A percentile compares a stretch with the other conserved stretches of the same genome.
Evolutionary conservation across 192 early-diverging fungal species (phyloP).

Genomic region (Backusella mclennaniae): DNA sequence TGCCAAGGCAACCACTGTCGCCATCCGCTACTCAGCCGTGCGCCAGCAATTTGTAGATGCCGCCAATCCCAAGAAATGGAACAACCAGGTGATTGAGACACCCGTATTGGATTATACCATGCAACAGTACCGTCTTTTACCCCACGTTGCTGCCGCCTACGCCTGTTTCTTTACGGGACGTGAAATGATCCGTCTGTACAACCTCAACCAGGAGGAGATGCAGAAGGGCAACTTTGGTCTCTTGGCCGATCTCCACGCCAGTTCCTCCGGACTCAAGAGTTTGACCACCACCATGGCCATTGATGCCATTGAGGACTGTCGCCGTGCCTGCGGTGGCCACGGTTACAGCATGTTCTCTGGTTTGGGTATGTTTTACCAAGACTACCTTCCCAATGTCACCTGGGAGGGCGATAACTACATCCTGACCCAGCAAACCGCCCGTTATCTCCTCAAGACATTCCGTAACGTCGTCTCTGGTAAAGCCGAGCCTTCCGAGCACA

Average conservation of each 20-base stretch:
- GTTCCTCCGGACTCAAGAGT: slow-evolving; percentile 70
- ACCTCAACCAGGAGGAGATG: slow-evolving; percentile 57
- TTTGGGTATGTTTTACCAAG: slow-evolving; percentile 62
- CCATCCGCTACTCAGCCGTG: slow-evolving; percentile 67
- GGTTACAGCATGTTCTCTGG: slow-evolving; percentile 77
- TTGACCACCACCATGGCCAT: slow-evolving; percentile 67
- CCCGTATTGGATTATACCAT: slow-evolving; percentile 76
- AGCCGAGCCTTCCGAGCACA: slow-evolving; percentile 44
- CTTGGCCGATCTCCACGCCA: slow-evolving; percentile 74
- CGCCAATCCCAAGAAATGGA: slow-evolving; percentile 46
- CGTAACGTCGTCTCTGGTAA: slow-evolving; percentile 53
- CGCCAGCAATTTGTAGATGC: slow-evolving; percentile 73
- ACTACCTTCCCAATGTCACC: slow-evolving; percentile 73
- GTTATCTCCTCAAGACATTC: slow-evolving; percentile 73
- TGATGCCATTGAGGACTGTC: slow-evolving; percentile 71
- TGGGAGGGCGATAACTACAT: slow-evolving; percentile 89
- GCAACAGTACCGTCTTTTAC: slow-evolving; percentile 74
- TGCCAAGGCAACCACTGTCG: slow-evolving; percentile 70
- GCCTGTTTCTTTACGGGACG: slow-evolving; percentile 70
- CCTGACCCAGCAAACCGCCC: slow-evolving; percentile 81
- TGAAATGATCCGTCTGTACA: slow-evolving; percentile 62
- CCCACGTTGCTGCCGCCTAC: slow-evolving; percentile 69
- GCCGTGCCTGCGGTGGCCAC: slow-evolving; percentile 76
- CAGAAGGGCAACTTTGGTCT: slow-evolving; percentile 59
- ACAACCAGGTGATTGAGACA: slow-evolving; percentile 56